Base-by-base conservation (phyloP, 2,329 filamentous ascomycete species). In the Diaporthe nobilis region DNA sequence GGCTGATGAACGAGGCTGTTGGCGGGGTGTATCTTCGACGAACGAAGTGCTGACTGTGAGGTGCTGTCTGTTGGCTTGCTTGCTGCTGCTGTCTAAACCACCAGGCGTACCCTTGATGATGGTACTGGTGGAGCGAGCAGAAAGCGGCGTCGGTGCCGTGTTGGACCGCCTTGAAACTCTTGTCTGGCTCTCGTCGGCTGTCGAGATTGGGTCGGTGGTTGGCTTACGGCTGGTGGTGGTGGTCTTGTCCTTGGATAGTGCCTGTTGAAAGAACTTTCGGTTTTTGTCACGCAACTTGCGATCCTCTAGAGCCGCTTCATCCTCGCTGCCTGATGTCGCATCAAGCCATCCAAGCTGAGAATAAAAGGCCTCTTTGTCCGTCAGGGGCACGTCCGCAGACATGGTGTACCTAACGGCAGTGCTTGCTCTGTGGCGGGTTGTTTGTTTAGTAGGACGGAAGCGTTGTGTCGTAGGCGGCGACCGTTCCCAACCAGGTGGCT, bases 361-460 rank as follows among this genome's bases (percentile, higher is more conserved):
- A 77, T 90, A 90, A 76, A 87, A 88, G 0, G 83, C 85, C 31
- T 81, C 63, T 79, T 90, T 90, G 49, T 87, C 85, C 68, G 83
- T 78, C 9, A 86, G 76, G 13, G 81, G 71, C 22, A 60, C 49
- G 25, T 77, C 75, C n/a, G 42, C 13, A 22, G 49, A 57, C 60
- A 68, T 71, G 71, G 25, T 51, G 57, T 28, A 31, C 28, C 28
- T 31, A 17, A 13, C 31, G 53, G 47, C 4, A 39, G 47, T 39
- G 47, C 31, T 53, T 25, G 47, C 47, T 53, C 42, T 37, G 47
- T 28, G 34, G 13, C 6, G 47, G n/a, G 31, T 28, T 37, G 65
- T 55, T 53, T 53, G 65, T 68, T 6, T 10, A 5, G 44, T 12
- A 44, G 22, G 25, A 39, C 63, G 31, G 47, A 37, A 25, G 44